Evolutionary conservation across 352 stramenopile species (phyloP).

Genomic region (Globisporangium splendens): DNA sequence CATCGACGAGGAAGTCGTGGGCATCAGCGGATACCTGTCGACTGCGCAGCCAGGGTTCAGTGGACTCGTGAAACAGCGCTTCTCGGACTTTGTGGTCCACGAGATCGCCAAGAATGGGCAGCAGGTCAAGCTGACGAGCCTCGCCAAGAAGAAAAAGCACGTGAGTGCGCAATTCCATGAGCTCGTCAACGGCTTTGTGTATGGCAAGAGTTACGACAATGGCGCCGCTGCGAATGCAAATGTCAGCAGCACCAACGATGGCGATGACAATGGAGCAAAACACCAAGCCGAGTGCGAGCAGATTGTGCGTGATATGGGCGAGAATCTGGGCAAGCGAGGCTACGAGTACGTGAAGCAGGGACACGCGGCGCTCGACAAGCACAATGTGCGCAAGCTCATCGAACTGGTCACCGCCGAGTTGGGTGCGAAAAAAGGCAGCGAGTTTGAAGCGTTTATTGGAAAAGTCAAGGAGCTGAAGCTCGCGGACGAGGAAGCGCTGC

Average conservation of each 20-base stretch:
- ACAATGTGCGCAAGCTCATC: constrained; percentile 51
- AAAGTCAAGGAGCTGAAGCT: constrained; percentile 46
- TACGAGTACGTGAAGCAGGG: constrained; percentile 17
- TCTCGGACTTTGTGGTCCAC: constrained; percentile 83
- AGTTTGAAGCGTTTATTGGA: constrained; percentile 72
- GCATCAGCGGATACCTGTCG: constrained; percentile 51
- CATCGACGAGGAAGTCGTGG: constrained; percentile 59
- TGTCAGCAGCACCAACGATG: neutral
- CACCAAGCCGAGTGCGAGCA: constrained; percentile 10
- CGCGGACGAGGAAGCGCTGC: constrained; percentile 14
- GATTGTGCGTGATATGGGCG: constrained; percentile 18
- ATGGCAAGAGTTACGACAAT: constrained; percentile 3
- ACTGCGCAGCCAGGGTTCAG: constrained; percentile 40
- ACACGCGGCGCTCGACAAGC: constrained; percentile 32
- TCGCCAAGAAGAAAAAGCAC: constrained; percentile 38
- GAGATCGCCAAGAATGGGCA: constrained; percentile 36
- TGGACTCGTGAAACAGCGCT: constrained; percentile 78
- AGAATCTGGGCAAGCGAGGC: constrained; percentile 10
- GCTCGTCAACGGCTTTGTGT: constrained; percentile 27
- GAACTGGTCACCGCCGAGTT: constrained; percentile 49
- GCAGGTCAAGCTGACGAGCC: constrained; percentile 30
- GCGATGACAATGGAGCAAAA: neutral
- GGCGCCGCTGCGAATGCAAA: no score
- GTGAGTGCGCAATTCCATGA: constrained; percentile 33
- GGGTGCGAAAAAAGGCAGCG: constrained; percentile 58